A percentile compares a stretch with the other conserved stretches of the same genome.
Conservation (phyloP, 257 asterid species). For the Solanum sejunctum region DNA sequence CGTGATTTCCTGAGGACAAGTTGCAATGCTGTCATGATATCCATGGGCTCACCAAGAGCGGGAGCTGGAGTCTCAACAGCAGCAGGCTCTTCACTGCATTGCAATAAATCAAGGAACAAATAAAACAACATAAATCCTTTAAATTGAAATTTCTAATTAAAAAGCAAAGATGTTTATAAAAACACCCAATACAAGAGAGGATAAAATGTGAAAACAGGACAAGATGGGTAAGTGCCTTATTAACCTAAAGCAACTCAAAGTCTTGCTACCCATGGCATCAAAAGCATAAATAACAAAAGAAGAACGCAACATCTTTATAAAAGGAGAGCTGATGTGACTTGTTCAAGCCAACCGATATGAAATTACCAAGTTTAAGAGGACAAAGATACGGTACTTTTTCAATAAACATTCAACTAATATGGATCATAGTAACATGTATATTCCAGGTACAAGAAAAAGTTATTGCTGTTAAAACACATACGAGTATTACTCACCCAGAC, state of each 20-base stretch:
- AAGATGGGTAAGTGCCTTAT: background rate
- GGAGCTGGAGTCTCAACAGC: constrained; percentile 29
- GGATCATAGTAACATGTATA: background rate
- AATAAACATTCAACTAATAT: background rate
- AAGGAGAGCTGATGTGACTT: background rate
- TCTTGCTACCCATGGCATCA: background rate
- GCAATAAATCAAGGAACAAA: background rate
- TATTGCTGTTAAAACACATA: background rate
- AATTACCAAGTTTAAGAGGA: background rate
- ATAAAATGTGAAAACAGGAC: background rate
- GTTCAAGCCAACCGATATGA: background rate
- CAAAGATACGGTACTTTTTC: background rate
- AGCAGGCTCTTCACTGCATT: constrained; percentile 30
- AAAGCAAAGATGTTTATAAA: background rate
- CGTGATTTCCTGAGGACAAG: constrained; percentile 50
- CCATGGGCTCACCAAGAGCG: constrained; percentile 57
- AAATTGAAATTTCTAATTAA: background rate
- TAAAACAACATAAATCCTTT: background rate
- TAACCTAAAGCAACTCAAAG: background rate
- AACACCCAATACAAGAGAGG: background rate
- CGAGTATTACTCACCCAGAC: background rate
- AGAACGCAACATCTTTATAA: background rate
- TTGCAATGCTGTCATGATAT: constrained; percentile 48
- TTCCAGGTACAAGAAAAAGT: background rate
- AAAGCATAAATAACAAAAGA: background rate